Evolutionary conservation across 148 eudicot species (phyloP).

Genomic region (Fagopyrum esculentum): DNA sequence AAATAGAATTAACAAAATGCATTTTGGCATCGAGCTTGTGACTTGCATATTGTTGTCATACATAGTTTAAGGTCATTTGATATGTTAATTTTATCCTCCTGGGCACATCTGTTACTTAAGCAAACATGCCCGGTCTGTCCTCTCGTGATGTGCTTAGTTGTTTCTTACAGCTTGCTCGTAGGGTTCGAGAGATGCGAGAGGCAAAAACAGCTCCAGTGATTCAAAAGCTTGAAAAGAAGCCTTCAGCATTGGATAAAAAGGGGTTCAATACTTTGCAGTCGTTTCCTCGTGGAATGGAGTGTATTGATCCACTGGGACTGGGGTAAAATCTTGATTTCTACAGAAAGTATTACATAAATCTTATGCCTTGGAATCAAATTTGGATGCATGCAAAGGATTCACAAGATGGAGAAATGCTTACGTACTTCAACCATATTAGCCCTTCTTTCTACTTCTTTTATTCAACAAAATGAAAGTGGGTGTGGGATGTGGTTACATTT

Average conservation of each 20-base stretch:
- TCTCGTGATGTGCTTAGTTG: neutral
- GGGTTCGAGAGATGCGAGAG: constrained; percentile 99
- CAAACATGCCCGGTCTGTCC: neutral
- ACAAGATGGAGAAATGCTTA: neutral
- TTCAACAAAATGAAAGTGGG: neutral
- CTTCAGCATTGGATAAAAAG: constrained; percentile 50
- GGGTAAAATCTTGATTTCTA: constrained; percentile 44
- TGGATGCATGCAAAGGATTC: neutral
- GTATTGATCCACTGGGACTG: constrained; percentile 89
- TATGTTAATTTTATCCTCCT: constrained; percentile 10
- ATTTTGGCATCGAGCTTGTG: too few relatives aligned
- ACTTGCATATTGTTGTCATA: neutral
- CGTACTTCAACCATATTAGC: neutral
- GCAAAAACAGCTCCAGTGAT: constrained; percentile 57
- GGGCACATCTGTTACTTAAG: neutral
- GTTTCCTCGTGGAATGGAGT: constrained; percentile 94
- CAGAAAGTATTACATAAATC: neutral
- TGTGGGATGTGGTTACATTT: neutral
- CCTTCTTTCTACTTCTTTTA: neutral
- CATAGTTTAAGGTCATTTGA: constrained; percentile 1
- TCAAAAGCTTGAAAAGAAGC: constrained; percentile 56
- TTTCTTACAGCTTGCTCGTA: constrained; percentile 76
- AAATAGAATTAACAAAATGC: neutral
- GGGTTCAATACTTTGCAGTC: constrained; percentile 68
- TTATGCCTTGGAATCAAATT: neutral